Conservation (phyloP, 1,284 basidiomycete species). For the Moniliophthora roreri region DNA sequence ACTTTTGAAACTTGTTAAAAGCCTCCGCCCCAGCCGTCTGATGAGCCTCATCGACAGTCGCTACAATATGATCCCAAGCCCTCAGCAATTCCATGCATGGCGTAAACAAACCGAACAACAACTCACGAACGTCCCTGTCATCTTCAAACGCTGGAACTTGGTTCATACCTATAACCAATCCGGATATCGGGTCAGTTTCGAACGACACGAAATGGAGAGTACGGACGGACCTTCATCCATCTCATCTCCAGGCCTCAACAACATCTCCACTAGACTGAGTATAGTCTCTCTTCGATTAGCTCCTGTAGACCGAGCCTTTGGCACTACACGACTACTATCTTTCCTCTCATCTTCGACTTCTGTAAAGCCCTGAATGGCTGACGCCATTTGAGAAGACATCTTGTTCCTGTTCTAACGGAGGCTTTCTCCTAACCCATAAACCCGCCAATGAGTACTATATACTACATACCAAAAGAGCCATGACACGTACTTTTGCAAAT, state of each 20-base stretch:
- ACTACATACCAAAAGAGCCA: not conserved
- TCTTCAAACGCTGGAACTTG: conserved; percentile 54
- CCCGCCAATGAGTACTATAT: not conserved
- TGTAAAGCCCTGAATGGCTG: not conserved
- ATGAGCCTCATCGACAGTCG: conserved; percentile 64
- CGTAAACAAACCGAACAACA: not conserved
- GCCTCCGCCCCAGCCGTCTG: conserved; percentile 62
- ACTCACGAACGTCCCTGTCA: conserved; percentile 65
- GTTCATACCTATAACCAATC: conserved; percentile 25
- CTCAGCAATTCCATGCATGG: not conserved
- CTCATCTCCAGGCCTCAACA: conserved; percentile 54
- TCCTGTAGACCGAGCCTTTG: not conserved
- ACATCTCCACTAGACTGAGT: conserved; percentile 63
- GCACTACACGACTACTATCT: no score
- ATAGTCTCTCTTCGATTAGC: conserved; percentile 55
- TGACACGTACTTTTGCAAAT: conserved; percentile 1
- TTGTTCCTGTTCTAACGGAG: not conserved
- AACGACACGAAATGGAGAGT: conserved; percentile 1
- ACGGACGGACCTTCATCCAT: conserved; percentile 39
- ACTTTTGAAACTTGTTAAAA: conserved; percentile 64
- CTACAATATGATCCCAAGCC: conserved; percentile 27
- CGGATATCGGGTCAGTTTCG: not conserved
- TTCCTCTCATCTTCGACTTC: not conserved
- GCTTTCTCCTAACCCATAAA: not conserved
- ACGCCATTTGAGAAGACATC: not conserved